Percentiles rank a stretch among this genome's conserved stretches.
These are phyloP conservation scores for Sonneratia caseolaris DNA, from an alignment of 345 rosid genomes.

Conservation along the genomic window DNA sequence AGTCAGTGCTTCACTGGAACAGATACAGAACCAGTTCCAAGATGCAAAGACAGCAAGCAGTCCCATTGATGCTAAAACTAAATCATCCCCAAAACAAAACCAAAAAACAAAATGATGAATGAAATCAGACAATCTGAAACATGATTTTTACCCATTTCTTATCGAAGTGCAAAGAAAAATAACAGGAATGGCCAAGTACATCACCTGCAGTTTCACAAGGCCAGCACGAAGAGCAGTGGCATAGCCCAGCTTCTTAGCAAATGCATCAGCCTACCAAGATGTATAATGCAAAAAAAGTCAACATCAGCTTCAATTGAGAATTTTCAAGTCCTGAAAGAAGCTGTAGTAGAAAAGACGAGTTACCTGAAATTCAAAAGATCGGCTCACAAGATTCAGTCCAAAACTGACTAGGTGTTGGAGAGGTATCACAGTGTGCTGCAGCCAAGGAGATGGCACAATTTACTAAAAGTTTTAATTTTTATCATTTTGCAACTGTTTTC, in stretches of 20 bases:
- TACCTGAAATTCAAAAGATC: slow-evolving; percentile 99
- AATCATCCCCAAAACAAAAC: too few species aligned
- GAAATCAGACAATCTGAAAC: not conserved
- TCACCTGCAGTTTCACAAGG: slow-evolving; percentile 96
- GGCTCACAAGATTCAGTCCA: slow-evolving; percentile 88
- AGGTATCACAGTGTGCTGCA: slow-evolving; percentile 91
- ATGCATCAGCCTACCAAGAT: slow-evolving; percentile 77
- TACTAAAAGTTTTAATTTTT: slow-evolving; percentile 1
- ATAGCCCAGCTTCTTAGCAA: slow-evolving; percentile 89
- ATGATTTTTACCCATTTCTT: not conserved
- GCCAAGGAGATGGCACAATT: slow-evolving; percentile 7
- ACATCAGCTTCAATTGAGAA: not conserved
- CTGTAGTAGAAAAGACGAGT: not conserved
- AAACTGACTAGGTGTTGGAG: slow-evolving; percentile 80
- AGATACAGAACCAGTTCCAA: too few species aligned
- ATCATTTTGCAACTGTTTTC: not conserved
- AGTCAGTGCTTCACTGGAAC: too few species aligned
- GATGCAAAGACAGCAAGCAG: too few species aligned
- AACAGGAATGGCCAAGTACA: not conserved
- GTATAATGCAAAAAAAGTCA: not conserved
- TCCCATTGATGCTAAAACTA: too few species aligned
- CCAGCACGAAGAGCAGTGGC: slow-evolving; percentile 70
- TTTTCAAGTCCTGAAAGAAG: not conserved
- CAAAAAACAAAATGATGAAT: not conserved
- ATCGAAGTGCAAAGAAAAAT: not conserved